Percentiles rank a stretch among this genome's conserved stretches.
Evolutionary conservation across 129 eudicot genomes (phyloP).

Genomic region (Flaveria linearis): DNA sequence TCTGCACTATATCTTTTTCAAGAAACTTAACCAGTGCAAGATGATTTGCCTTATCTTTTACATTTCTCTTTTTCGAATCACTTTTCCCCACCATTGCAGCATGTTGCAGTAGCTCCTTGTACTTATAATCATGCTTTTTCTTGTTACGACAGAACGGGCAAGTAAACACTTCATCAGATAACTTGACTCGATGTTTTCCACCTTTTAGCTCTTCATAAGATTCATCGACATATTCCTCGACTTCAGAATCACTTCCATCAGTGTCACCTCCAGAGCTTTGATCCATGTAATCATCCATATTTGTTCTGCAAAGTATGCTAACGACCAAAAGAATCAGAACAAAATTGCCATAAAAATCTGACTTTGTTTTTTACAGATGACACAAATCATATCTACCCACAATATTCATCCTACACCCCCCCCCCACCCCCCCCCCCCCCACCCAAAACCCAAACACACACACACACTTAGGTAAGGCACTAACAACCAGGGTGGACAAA

Average conservation of each 20-base stretch:
- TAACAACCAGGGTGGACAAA: too few species aligned
- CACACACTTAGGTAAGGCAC: too few species aligned
- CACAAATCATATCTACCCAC: not conserved
- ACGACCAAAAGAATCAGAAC: not conserved
- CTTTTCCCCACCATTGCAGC: constrained; percentile 71
- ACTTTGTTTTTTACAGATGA: not conserved
- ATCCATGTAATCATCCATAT: constrained; percentile 45
- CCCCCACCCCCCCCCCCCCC: too few species aligned
- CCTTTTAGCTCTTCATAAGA: constrained; percentile 60
- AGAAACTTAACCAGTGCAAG: constrained; percentile 69
- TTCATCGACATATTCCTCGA: constrained; percentile 64
- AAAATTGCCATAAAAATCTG: not conserved
- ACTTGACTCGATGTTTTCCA: constrained; percentile 50
- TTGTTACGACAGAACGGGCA: constrained; percentile 84
- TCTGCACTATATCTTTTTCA: constrained; percentile 45
- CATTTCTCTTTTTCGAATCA: constrained; percentile 58
- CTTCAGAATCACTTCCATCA: constrained; percentile 66
- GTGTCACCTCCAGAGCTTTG: constrained; percentile 67
- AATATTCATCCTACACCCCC: too few species aligned
- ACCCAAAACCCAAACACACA: too few species aligned
- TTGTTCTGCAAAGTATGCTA: not conserved
- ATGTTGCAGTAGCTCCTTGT: constrained; percentile 77
- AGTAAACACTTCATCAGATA: constrained; percentile 50
- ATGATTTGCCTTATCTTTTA: constrained; percentile 78
- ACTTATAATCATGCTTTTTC: constrained; percentile 52